Base-by-base conservation (phyloP, 345 rosid genomes). In the Populus alba region DNA sequence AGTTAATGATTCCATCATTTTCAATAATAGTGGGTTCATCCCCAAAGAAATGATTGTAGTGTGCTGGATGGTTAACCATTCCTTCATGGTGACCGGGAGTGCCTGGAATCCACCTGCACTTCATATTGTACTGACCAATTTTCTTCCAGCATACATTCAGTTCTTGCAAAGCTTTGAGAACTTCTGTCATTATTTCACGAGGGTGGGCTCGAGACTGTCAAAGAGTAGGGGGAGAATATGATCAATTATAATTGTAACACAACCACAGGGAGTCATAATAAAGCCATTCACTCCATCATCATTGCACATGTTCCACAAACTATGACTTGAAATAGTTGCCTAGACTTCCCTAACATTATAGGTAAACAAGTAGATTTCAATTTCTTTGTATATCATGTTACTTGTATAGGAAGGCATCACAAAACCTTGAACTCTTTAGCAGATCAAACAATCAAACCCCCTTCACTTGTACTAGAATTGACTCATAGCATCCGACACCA, bases 101-200 rank as follows among this genome's bases (percentile, higher is more conserved):
- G 71, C 87, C 87, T 73, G 85, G 90, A 83, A 92, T 82, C 98
- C 98, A 94, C 85, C 93, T 86, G 90, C 97, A 96, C 85, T 92
- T 94, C 94, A 96, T 87, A 88, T 94, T 92, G 87, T 96, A 94
- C 69, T 92, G 97, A 68, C 98, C 97, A 35, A 94, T 94, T 88
- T 91, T 96, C 87, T 96, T 94, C 99, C 99, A 96, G 77, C 90
- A 82, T 33, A 92, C 99, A 77, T 88, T 91, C 85, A 96, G 84
- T 75, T 91, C 94, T 85, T 86, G 92, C 83, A 96, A 80, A 31
- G 99, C 97, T 84, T 87, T 90, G 75, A 92, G 92, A 75, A 96
- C 92, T 77, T 90, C 97, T 15, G 87, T 88, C 98, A 92, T 94
- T 80, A 96, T 94, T 77, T 92, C 97, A 73, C 91, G 93, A 6